phyloP scores from a whole-genome alignment of 2,329 filamentous ascomycete genomes.

The Exophiala xenobiotica region DNA sequence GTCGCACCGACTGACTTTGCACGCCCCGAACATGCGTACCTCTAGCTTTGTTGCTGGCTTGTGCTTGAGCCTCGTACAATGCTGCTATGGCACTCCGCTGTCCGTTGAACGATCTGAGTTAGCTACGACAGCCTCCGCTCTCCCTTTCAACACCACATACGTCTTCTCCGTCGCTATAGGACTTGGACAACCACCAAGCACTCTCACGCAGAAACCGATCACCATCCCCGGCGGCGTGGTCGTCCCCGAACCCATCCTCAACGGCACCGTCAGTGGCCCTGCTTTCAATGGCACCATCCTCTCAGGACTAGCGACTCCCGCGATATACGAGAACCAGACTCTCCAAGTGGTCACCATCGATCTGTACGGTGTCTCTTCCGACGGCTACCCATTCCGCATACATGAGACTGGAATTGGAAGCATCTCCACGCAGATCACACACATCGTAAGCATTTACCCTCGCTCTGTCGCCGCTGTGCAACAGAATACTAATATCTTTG shows the following conservation, averaged over 20 bases:
- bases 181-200: not conserved
- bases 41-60: too few species aligned
- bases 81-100: too few species aligned
- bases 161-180: too few species aligned
- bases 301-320: not conserved
- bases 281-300: slow-evolving; percentile 2
- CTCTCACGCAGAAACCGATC: not conserved
- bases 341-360: not conserved
- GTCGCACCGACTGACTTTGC: too few species aligned
- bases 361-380: not conserved
- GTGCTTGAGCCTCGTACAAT: too few species aligned
- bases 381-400: not conserved
- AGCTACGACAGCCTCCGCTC: too few species aligned
- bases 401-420: not conserved
- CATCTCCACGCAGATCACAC: not conserved
- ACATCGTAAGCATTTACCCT: not conserved
- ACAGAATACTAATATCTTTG: not conserved
- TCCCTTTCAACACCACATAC: too few species aligned
- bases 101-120: too few species aligned
- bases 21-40: too few species aligned
- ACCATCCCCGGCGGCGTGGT: not conserved
- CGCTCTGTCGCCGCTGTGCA: not conserved
- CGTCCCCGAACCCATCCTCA: not conserved
- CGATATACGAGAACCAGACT: not conserved
- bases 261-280: not conserved